Conservation (phyloP, 1,139 yeast species). For the Suhomyces bolitotheri region DNA sequence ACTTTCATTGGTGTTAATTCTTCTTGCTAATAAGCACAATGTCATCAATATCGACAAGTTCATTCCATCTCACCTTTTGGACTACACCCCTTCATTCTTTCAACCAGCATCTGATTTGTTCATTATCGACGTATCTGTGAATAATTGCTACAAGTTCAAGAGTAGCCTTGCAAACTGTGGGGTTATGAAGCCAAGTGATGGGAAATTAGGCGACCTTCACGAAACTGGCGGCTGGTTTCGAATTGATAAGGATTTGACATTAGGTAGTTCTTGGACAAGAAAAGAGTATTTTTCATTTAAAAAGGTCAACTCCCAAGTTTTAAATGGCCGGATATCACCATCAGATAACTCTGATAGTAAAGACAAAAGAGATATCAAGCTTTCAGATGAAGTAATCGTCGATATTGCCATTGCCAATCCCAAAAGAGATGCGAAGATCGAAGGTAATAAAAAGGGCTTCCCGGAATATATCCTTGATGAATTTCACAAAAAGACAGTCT, state of each 20-base stretch:
- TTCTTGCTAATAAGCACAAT: conserved; percentile 36
- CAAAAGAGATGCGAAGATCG: conserved; percentile 27
- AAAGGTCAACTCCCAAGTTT: conserved; percentile 26
- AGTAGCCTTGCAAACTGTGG: conserved; percentile 33
- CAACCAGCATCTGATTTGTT: conserved; percentile 42
- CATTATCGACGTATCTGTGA: conserved; percentile 38
- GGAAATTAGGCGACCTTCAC: conserved; percentile 33
- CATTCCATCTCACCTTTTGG: conserved; percentile 30
- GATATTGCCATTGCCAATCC: conserved; percentile 41
- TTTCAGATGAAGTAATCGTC: conserved; percentile 27
- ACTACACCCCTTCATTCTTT: conserved; percentile 43
- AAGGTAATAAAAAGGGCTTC: conserved; percentile 34
- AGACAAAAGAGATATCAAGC: not conserved
- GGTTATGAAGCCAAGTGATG: conserved; percentile 27
- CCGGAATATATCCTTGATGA: conserved; percentile 35
- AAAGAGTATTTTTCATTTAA: conserved; percentile 37
- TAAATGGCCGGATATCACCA: conserved; percentile 13
- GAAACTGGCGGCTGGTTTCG: conserved; percentile 37
- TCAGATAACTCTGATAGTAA: not conserved
- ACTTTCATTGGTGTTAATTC: conserved; percentile 23
- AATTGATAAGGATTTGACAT: conserved; percentile 39
- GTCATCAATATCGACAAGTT: conserved; percentile 31
- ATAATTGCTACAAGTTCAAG: conserved; percentile 31
- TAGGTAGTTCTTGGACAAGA: conserved; percentile 36
- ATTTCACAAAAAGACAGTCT: conserved; percentile 28